A percentile compares a stretch with the other conserved stretches of the same genome.
These are phyloP conservation scores for Debaryomyces psychrophilus DNA, from an alignment of 1,139 yeast genomes.

Conservation along the genomic window DNA sequence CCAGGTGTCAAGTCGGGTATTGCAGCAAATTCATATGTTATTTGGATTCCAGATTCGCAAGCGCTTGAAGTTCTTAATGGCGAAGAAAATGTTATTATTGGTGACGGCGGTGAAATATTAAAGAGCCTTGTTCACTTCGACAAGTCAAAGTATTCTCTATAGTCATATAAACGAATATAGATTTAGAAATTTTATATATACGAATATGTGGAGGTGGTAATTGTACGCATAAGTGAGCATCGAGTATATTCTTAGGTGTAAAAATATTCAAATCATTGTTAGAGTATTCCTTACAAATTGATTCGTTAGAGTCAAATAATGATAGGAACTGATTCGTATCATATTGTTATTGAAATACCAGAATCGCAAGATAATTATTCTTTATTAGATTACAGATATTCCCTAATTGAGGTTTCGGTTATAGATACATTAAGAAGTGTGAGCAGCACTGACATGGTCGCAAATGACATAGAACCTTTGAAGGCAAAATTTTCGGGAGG, in stretches of 20 bases:
- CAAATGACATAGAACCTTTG: constrained; percentile 46
- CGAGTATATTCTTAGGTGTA: neutral
- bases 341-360: constrained; percentile 35
- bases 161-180: constrained; percentile 2
- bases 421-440: constrained; percentile 25
- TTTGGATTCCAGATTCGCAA: constrained; percentile 89
- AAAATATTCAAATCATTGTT: neutral
- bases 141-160: constrained; percentile 44
- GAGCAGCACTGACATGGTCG: constrained; percentile 16
- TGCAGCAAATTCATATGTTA: constrained; percentile 81
- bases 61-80: constrained; percentile 58
- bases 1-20: constrained; percentile 84
- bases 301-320: constrained; percentile 19
- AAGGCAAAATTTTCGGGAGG: constrained; percentile 65
- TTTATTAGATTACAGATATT: constrained; percentile 36
- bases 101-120: constrained; percentile 60
- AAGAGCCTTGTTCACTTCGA: constrained; percentile 58
- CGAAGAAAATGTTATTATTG: constrained; percentile 49
- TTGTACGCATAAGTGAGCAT: constrained; percentile 8
- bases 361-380: constrained; percentile 11
- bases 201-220: constrained; percentile 1
- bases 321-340: constrained; percentile 52
- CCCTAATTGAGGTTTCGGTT: constrained; percentile 34
- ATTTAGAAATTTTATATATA: neutral
- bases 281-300: neutral